Conservation (phyloP, 371 early-diverging fungal species). For the Rhizopus microsporus region DNA sequence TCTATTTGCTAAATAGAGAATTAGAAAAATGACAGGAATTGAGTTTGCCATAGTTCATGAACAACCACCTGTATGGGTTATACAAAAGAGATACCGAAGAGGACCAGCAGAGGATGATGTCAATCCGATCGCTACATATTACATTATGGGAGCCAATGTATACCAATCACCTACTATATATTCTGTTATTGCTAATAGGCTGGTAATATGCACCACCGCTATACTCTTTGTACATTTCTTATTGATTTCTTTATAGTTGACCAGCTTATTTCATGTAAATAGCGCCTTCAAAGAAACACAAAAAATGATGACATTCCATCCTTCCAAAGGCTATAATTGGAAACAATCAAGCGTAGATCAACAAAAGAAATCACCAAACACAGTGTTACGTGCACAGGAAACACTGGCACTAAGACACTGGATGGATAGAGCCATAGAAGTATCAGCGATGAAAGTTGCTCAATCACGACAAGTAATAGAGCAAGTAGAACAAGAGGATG, state of each 20-base stretch:
- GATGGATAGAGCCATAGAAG: constrained; percentile 53
- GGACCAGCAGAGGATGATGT: constrained; percentile 62
- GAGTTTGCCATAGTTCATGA: constrained; percentile 83
- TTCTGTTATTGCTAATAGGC: constrained; percentile 78
- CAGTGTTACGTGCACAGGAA: constrained; percentile 43
- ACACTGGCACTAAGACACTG: constrained; percentile 42
- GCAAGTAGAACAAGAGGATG: constrained; percentile 7
- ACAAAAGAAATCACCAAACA: constrained; percentile 15
- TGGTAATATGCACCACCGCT: constrained; percentile 55
- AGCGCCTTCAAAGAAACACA: constrained; percentile 72
- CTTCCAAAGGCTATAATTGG: constrained; percentile 79
- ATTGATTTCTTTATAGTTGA: constrained; percentile 44
- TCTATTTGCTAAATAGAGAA: not conserved
- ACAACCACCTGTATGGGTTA: constrained; percentile 83
- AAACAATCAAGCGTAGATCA: constrained; percentile 24
- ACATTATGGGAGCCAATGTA: constrained; percentile 89
- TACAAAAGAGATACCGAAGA: constrained; percentile 76
- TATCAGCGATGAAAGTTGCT: constrained; percentile 32
- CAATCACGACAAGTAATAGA: constrained; percentile 33
- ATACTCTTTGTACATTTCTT: not conserved
- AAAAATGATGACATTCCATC: constrained; percentile 70
- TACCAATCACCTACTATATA: constrained; percentile 90
- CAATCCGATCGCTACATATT: constrained; percentile 78
- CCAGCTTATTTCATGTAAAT: constrained; percentile 68
- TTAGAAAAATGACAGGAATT: constrained; percentile 78